phyloP scores from a whole-genome alignment of 495 filamentous ascomycete species.

The Paragyromitra xinjiangensis region DNA sequence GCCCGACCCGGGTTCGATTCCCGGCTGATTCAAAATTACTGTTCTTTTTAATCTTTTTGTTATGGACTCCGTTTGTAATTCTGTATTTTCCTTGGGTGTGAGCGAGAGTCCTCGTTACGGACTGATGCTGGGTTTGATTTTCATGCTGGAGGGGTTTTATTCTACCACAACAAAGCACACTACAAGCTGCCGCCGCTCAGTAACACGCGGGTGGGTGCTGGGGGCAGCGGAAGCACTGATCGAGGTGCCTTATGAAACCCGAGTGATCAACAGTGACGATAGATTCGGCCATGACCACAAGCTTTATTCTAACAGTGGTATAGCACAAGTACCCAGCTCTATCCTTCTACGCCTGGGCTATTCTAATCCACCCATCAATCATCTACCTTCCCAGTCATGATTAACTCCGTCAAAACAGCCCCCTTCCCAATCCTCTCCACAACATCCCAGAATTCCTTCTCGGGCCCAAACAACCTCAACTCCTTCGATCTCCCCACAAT shows the following conservation, averaged over 20 bases:
- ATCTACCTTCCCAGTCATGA: constrained; percentile 4
- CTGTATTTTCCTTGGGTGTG: no score
- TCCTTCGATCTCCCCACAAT: constrained; percentile 5
- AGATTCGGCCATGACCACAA: background rate
- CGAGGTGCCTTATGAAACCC: background rate
- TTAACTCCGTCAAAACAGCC: constrained; percentile 21
- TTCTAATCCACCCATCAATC: constrained; percentile 6
- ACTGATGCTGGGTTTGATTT: no score
- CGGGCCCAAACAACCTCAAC: background rate
- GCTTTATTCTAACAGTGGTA: background rate
- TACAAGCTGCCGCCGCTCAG: no score
- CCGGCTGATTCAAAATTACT: constrained; percentile 38
- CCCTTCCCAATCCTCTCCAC: constrained; percentile 30
- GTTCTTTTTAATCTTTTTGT: constrained; percentile 1
- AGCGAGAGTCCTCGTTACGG: no score
- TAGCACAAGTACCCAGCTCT: background rate
- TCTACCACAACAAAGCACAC: no score
- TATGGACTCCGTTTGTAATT: no score
- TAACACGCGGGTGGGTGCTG: no score
- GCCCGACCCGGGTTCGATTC: constrained; percentile 48
- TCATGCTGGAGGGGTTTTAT: no score
- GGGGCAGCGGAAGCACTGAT: background rate
- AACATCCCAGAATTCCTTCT: constrained; percentile 47
- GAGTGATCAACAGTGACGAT: constrained; percentile 9
- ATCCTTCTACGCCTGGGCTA: background rate